Conservation (phyloP, 805 yeast genomes). For the Lipomyces japonicus region DNA sequence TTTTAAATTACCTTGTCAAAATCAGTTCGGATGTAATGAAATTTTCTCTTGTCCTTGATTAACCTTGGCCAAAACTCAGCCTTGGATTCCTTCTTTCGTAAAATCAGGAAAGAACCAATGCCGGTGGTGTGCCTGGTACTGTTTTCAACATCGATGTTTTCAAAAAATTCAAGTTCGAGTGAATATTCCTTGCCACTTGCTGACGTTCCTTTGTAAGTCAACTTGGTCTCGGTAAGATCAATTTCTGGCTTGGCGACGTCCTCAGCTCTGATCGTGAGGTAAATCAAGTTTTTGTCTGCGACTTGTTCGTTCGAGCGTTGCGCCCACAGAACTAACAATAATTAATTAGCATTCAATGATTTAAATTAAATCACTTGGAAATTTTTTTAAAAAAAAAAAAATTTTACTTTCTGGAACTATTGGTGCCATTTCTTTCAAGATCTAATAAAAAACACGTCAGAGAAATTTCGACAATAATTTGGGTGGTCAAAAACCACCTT, state of each 20-base stretch:
- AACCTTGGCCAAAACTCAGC: conserved; percentile 94
- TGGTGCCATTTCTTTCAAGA: conserved; percentile 13
- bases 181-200: conserved; percentile 49
- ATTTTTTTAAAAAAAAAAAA: no score
- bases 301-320: conserved; percentile 84
- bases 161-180: conserved; percentile 69
- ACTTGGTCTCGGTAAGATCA: conserved; percentile 52
- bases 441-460: no score
- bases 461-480: no score
- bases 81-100: conserved; percentile 64
- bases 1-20: conserved; percentile 54
- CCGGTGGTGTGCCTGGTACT: conserved; percentile 58
- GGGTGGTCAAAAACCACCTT: no score
- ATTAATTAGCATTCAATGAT: neutral
- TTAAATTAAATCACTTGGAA: neutral
- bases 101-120: conserved; percentile 57
- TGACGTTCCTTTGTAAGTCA: conserved; percentile 54
- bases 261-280: conserved; percentile 66
- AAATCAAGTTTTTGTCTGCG: conserved; percentile 67
- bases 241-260: conserved; percentile 65
- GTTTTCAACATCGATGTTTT: conserved; percentile 63
- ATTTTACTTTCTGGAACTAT: conserved; percentile 11
- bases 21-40: conserved; percentile 82
- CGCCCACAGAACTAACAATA: conserved; percentile 76
- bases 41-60: conserved; percentile 78